Base-by-base conservation (phyloP, 805 yeast species). In the Nadsonia fulvescens region DNA sequence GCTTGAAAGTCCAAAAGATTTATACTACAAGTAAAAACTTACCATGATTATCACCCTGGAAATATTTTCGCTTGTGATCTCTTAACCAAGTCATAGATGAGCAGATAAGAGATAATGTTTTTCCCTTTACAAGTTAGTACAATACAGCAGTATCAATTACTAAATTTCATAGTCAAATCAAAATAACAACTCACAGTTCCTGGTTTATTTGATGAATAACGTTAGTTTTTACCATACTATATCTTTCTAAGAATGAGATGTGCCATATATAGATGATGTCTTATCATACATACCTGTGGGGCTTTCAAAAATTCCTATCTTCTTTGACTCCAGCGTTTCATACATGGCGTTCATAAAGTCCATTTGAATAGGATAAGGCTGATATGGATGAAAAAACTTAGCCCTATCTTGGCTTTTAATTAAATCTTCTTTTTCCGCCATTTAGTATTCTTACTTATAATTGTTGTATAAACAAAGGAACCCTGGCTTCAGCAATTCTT, bases 241-340 rank as follows among this genome's bases (percentile, higher is more conserved):
- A n/a, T n/a, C n/a, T n/a, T n/a, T n/a, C n/a, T n/a, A n/a, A n/a
- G n/a, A n/a, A n/a, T n/a, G n/a, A n/a, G n/a, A n/a, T n/a, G n/a
- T n/a, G n/a, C n/a, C n/a, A n/a, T n/a, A n/a, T n/a, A n/a, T n/a
- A n/a, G n/a, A n/a, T n/a, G n/a, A n/a, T n/a, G n/a, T n/a, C n/a
- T n/a, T n/a, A n/a, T n/a, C n/a, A n/a, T 4, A 29, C 37, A 83
- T 78, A 5, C 96, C 96, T 0, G 96, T 83, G 1, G 96, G 96
- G 31, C 89, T 73, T 44, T 83, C 95, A 40, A 83, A 72, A 2
- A 83, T 56, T 0, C 91, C 93, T 2, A 83, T 55, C 42, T 75
- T 78, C 39, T 57, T 46, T 8, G 46, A 32, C 4, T 56, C 54
- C 10, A 83, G 54, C 2, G 77, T 60, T 13, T 63, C 63, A 38